phyloP scores from a whole-genome alignment of 2,329 filamentous ascomycete species.

The Celoporthe dispersa region DNA sequence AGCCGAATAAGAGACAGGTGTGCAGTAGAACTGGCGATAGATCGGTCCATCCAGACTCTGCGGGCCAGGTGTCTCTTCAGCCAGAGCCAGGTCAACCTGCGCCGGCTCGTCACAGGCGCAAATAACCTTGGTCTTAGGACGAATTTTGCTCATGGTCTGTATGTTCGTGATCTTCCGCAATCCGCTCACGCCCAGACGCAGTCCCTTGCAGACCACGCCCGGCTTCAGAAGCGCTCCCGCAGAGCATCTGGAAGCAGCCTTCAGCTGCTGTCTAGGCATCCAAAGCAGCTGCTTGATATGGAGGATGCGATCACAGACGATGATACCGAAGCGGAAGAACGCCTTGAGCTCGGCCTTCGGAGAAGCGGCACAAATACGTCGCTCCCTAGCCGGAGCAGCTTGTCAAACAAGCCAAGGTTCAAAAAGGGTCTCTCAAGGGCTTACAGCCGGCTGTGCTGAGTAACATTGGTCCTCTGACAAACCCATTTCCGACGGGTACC shows the following conservation, averaged over 20 bases:
- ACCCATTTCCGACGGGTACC: constrained; percentile 18
- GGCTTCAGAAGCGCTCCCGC: constrained; percentile 39
- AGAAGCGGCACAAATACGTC: constrained; percentile 14
- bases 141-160: constrained; percentile 21
- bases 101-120: constrained; percentile 48
- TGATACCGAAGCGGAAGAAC: constrained; percentile 36
- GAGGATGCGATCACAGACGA: constrained; percentile 45
- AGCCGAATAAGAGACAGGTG: constrained; percentile 84
- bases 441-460: constrained; percentile 31
- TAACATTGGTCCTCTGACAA: constrained; percentile 26
- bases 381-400: constrained; percentile 4
- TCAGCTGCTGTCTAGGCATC: constrained; percentile 43
- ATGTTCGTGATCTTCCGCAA: constrained; percentile 31
- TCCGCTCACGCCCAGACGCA: constrained; percentile 21
- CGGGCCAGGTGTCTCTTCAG: constrained; percentile 72
- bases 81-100: constrained; percentile 64
- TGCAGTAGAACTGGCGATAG: constrained; percentile 84
- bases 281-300: constrained; percentile 41
- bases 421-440: constrained; percentile 33
- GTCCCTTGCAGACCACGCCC: constrained; percentile 10
- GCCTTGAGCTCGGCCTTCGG: constrained; percentile 34
- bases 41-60: constrained; percentile 72
- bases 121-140: constrained; percentile 35
- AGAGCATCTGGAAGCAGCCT: constrained; percentile 57
- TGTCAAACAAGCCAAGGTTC: constrained; percentile 32